phyloP scores from a whole-genome alignment of 2,329 filamentous ascomycete species.

The Fusarium sp. region DNA sequence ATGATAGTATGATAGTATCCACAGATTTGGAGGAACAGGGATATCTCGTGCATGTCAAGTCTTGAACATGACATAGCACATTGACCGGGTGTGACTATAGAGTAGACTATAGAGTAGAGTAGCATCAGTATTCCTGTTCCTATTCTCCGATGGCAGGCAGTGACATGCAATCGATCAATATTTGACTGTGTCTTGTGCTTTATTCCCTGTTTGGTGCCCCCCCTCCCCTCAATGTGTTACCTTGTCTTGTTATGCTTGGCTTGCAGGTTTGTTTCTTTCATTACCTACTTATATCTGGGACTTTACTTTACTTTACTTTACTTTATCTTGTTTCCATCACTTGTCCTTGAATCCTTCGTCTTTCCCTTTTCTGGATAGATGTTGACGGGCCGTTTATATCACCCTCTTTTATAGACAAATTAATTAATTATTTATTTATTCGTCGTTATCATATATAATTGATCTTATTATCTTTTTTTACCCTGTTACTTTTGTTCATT shows the following conservation, averaged over 20 bases:
- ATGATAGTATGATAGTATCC: neutral
- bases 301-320: neutral
- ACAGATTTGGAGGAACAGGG: neutral
- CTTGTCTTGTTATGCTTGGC: neutral
- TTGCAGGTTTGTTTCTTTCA: neutral
- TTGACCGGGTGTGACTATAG: no score
- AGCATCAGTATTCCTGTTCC: neutral
- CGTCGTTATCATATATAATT: neutral
- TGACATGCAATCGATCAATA: neutral
- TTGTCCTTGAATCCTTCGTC: neutral
- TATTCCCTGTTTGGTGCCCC: conserved; percentile 13
- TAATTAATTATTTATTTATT: neutral
- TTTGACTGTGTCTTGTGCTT: conserved; percentile 7
- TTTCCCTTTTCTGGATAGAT: neutral
- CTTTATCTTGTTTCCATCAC: neutral
- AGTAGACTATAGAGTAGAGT: no score
- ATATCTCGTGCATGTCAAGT: neutral
- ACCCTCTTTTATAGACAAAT: neutral
- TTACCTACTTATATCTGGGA: neutral
- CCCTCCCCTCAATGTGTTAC: no score
- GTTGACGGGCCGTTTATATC: neutral
- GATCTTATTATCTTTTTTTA: accelerated
- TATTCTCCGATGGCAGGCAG: conserved; percentile 10
- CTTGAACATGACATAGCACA: no score
- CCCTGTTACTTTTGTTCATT: neutral